phyloP scores from a whole-genome alignment of 1,139 yeast genomes.

The Magnusiomyces tetraspermus region DNA sequence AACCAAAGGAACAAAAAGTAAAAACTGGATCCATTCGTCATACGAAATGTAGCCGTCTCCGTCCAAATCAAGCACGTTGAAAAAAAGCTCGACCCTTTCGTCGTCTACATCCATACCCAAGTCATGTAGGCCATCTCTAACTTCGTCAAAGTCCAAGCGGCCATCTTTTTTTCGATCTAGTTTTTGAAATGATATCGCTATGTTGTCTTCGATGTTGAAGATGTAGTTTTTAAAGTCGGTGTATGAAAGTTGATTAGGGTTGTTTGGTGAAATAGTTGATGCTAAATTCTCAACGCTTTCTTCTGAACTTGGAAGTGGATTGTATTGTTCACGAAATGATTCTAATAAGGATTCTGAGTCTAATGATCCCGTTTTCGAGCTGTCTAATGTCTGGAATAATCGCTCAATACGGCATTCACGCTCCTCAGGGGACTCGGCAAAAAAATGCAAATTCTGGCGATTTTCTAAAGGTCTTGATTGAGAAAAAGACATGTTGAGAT shows the following conservation, averaged over 20 bases:
- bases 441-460: neutral
- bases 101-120: slow-evolving; percentile 47
- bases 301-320: slow-evolving; percentile 51
- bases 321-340: slow-evolving; percentile 22
- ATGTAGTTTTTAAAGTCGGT: slow-evolving; percentile 56
- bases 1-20: slow-evolving; percentile 68
- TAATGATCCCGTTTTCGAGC: slow-evolving; percentile 18
- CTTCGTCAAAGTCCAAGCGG: slow-evolving; percentile 53
- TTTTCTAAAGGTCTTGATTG: neutral
- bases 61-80: slow-evolving; percentile 50
- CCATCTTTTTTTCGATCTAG: slow-evolving; percentile 77
- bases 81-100: slow-evolving; percentile 49
- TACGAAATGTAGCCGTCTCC: slow-evolving; percentile 65
- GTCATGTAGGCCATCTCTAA: slow-evolving; percentile 50
- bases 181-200: slow-evolving; percentile 55
- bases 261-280: slow-evolving; percentile 46
- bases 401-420: slow-evolving; percentile 33
- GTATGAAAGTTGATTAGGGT: slow-evolving; percentile 49
- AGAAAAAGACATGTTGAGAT: neutral
- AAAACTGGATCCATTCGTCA: slow-evolving; percentile 77
- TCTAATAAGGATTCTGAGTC: slow-evolving; percentile 20
- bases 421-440: slow-evolving; percentile 8
- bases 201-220: slow-evolving; percentile 56
- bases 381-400: slow-evolving; percentile 20
- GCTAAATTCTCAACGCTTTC: slow-evolving; percentile 50